These are phyloP conservation scores for Nicotiana attenuata DNA, from an alignment of 257 asterid species.

Conservation along the genomic window DNA sequence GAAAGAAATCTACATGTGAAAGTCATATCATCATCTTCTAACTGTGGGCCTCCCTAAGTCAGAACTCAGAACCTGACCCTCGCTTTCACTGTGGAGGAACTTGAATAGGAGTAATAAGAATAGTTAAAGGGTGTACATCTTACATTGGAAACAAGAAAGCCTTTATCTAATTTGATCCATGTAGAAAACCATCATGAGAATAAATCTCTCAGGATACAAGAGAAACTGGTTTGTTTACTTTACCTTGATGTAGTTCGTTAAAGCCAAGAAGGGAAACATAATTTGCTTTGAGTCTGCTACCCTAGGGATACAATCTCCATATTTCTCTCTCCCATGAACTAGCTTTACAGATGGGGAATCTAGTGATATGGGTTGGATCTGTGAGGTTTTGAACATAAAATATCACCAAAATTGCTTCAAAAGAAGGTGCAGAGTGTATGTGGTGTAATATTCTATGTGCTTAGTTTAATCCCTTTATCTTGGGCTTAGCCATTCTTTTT, in stretches of 20 bases:
- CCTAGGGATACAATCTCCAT: constrained; percentile 15
- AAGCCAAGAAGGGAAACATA: constrained; percentile 22
- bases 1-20: constrained; percentile 47
- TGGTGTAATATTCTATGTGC: constrained; percentile 38
- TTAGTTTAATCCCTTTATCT: constrained; percentile 41
- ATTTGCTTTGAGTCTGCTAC: constrained; percentile 19
- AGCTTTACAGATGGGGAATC: constrained; percentile 56
- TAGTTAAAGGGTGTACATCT: constrained; percentile 3
- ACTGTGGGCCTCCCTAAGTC: constrained; percentile 68
- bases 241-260: constrained; percentile 37
- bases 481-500: constrained; percentile 48
- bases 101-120: neutral
- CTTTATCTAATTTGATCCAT: neutral
- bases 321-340: constrained; percentile 18
- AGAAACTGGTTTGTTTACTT: constrained; percentile 16
- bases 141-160: constrained; percentile 18
- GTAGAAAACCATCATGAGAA: neutral
- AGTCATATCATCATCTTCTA: constrained; percentile 44
- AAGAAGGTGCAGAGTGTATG: constrained; percentile 58
- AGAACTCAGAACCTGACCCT: constrained; percentile 29
- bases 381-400: constrained; percentile 50
- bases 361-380: constrained; percentile 61
- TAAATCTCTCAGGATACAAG: neutral
- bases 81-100: constrained; percentile 30
- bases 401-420: constrained; percentile 37